Conservation (phyloP, 31 red algal genomes). For the Asparagopsis taxiformis region DNA sequence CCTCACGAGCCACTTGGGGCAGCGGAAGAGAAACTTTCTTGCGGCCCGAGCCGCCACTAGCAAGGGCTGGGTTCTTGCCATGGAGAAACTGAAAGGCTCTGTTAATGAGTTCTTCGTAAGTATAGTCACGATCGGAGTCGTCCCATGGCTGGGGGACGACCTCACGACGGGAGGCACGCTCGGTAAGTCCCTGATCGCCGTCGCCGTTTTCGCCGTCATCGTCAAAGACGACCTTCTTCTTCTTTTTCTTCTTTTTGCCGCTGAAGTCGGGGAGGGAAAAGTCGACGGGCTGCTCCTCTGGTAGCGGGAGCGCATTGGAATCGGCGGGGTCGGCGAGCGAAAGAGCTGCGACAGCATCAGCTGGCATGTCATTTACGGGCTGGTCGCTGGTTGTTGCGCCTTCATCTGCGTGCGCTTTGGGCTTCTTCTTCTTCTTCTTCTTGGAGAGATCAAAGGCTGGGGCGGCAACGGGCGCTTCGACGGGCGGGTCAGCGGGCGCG, state of each 20-base stretch:
- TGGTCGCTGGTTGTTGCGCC: not conserved
- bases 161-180: constrained; percentile 20
- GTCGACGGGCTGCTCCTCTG: constrained; percentile 30
- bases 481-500: too few relatives aligned
- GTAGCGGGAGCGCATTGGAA: not conserved
- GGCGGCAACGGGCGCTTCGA: constrained; percentile 16
- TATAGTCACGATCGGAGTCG: constrained; percentile 89
- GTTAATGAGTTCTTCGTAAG: constrained; percentile 78
- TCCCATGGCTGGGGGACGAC: constrained; percentile 71
- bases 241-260: constrained; percentile 88
- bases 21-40: constrained; percentile 72
- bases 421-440: constrained; percentile 98
- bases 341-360: constrained; percentile 20
- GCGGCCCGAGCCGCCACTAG: constrained; percentile 32
- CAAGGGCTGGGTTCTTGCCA: constrained; percentile 77
- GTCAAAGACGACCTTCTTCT: constrained; percentile 74
- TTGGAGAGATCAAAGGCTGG: constrained; percentile 75
- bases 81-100: constrained; percentile 87
- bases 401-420: constrained; percentile 27
- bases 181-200: constrained; percentile 6
- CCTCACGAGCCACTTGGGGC: constrained; percentile 87
- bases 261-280: constrained; percentile 58
- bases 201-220: constrained; percentile 34
- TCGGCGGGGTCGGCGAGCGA: constrained; percentile 15
- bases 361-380: constrained; percentile 1